Conservation (phyloP, 345 rosid genomes). For the Gossypium bickii region DNA sequence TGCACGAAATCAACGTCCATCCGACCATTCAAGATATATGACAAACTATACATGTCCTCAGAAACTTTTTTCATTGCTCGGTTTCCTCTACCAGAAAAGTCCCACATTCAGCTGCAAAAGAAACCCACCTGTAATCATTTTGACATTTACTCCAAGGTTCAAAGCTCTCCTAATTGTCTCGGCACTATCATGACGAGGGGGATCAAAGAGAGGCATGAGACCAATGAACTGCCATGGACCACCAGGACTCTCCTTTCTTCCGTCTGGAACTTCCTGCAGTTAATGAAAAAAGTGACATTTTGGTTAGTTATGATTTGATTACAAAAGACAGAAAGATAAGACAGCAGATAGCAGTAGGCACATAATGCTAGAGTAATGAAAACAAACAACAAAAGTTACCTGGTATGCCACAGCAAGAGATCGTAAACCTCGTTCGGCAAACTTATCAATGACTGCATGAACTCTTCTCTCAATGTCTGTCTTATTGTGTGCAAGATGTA, state of each 20-base stretch:
- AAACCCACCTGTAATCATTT: slow-evolving; percentile 87
- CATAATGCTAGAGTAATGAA: background rate
- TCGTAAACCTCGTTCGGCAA: slow-evolving; percentile 90
- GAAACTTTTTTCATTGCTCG: background rate
- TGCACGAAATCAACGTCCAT: background rate
- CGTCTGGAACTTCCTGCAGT: slow-evolving; percentile 89
- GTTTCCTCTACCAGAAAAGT: background rate
- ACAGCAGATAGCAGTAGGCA: background rate
- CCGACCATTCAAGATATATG: background rate
- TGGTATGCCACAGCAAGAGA: slow-evolving; percentile 98
- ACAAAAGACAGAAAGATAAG: background rate
- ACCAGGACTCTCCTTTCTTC: slow-evolving; percentile 82
- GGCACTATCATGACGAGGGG: slow-evolving; percentile 98
- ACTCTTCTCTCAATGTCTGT: slow-evolving; percentile 87
- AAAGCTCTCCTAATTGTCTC: slow-evolving; percentile 93
- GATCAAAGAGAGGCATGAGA: slow-evolving; percentile 98
- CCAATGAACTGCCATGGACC: slow-evolving; percentile 97
- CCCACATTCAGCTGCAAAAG: slow-evolving; percentile 5
- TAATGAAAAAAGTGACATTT: background rate
- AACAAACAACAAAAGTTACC: slow-evolving; percentile 33
- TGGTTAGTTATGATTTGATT: background rate
- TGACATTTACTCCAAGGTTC: slow-evolving; percentile 94
- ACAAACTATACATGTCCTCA: background rate
- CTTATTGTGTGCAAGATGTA: slow-evolving; percentile 82
- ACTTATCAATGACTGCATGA: slow-evolving; percentile 89